Percentiles rank a stretch among this genome's conserved stretches.
Conservation (phyloP, 2,329 filamentous ascomycete genomes). For the Aspergillus sp. region DNA sequence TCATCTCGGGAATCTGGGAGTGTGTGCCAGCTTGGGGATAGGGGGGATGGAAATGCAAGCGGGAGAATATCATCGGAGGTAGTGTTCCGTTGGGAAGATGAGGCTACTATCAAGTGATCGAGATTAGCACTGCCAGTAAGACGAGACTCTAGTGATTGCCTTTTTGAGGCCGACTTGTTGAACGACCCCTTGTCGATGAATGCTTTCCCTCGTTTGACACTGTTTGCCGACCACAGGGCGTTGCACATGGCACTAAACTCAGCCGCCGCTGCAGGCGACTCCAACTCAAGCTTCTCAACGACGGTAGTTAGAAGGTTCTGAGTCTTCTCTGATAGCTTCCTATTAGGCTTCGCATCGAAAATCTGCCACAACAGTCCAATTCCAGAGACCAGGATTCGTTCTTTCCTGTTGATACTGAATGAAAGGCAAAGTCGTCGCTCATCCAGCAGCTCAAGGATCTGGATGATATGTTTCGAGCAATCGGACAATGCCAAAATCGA, state of each 20-base stretch:
- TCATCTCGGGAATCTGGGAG: slow-evolving; percentile 42
- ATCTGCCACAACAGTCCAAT: slow-evolving; percentile 87
- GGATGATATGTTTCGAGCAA: slow-evolving; percentile 87
- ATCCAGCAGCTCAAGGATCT: slow-evolving; percentile 84
- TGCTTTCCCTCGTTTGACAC: slow-evolving; percentile 4
- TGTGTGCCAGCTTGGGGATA: slow-evolving; percentile 33
- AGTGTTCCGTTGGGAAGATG: slow-evolving; percentile 32
- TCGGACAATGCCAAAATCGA: slow-evolving; percentile 76
- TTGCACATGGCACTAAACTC: slow-evolving; percentile 55
- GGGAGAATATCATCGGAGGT: slow-evolving; percentile 29
- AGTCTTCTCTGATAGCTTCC: slow-evolving; percentile 81
- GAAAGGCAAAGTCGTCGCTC: slow-evolving; percentile 88
- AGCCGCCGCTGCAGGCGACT: slow-evolving; percentile 49
- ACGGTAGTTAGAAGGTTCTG: slow-evolving; percentile 69
- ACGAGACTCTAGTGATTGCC: slow-evolving; percentile 35
- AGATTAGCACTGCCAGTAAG: slow-evolving; percentile 23
- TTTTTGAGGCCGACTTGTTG: slow-evolving; percentile 36
- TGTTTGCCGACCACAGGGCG: slow-evolving; percentile 44
- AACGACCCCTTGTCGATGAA: slow-evolving; percentile 2
- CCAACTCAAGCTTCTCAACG: slow-evolving; percentile 59
- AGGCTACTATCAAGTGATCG: slow-evolving; percentile 20
- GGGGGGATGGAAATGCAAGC: slow-evolving; percentile 24
- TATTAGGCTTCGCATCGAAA: slow-evolving; percentile 75
- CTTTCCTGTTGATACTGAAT: slow-evolving; percentile 84
- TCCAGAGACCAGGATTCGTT: slow-evolving; percentile 77